Evolutionary conservation across 2,329 filamentous ascomycete species (phyloP).

Genomic region (Aspergillus japonicus): DNA sequence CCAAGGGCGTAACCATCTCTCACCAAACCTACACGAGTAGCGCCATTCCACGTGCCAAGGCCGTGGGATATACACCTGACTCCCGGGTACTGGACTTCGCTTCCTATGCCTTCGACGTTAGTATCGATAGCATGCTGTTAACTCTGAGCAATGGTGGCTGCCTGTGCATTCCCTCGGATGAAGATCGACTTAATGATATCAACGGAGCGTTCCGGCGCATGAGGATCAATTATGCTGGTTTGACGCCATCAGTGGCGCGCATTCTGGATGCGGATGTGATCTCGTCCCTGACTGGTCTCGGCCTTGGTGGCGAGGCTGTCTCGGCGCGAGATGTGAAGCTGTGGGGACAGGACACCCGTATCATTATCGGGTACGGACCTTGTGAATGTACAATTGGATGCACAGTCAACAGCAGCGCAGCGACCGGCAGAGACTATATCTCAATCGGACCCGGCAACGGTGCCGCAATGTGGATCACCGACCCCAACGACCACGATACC

Average conservation of each 20-base stretch:
- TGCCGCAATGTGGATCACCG: slow-evolving; percentile 41
- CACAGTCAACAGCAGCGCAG: slow-evolving; percentile 39
- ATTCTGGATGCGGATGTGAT: slow-evolving; percentile 45
- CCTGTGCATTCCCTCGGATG: slow-evolving; percentile 57
- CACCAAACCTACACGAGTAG: slow-evolving; percentile 60
- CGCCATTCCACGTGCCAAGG: slow-evolving; percentile 53
- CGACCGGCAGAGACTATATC: slow-evolving; percentile 35
- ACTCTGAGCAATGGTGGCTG: slow-evolving; percentile 58
- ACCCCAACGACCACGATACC: slow-evolving; percentile 37
- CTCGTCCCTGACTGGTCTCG: slow-evolving; percentile 40
- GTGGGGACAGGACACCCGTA: slow-evolving; percentile 43
- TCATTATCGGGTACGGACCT: slow-evolving; percentile 48
- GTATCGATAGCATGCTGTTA: slow-evolving; percentile 55
- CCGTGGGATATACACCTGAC: slow-evolving; percentile 50
- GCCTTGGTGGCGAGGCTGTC: slow-evolving; percentile 47
- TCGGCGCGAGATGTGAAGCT: slow-evolving; percentile 41
- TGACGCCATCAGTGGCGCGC: slow-evolving; percentile 60
- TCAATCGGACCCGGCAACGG: slow-evolving; percentile 42
- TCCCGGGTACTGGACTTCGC: slow-evolving; percentile 63
- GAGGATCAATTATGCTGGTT: slow-evolving; percentile 55
- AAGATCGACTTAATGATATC: slow-evolving; percentile 52
- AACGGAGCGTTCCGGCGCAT: slow-evolving; percentile 51
- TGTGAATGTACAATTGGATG: slow-evolving; percentile 46
- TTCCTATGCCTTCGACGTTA: slow-evolving; percentile 55
- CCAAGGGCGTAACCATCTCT: slow-evolving; percentile 61